A percentile compares a stretch with the other conserved stretches of the same genome.
phyloP scores from a whole-genome alignment of 768 basidiomycete species.

The Boletus reticulatus region DNA sequence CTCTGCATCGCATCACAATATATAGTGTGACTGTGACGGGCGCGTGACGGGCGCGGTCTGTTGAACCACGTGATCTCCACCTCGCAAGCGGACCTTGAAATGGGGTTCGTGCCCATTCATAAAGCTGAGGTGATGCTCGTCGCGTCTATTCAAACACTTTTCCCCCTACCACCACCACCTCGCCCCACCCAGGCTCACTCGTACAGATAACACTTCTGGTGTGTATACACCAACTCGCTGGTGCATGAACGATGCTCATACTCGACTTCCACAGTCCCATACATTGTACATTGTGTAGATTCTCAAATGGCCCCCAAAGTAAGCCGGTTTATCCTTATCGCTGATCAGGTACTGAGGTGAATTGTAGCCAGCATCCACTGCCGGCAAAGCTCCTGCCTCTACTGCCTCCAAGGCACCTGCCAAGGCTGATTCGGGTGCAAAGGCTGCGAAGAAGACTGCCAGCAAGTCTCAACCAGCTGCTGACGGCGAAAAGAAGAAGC shows the following conservation, averaged over 20 bases:
- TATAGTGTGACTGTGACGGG: conserved; percentile 26
- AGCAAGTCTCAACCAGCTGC: conserved; percentile 50
- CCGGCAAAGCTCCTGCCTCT: conserved; percentile 44
- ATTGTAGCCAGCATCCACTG: conserved; percentile 41
- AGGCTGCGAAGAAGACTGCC: conserved; percentile 61
- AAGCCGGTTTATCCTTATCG: conserved; percentile 8
- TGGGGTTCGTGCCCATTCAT: conserved; percentile 31
- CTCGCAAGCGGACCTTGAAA: conserved; percentile 34
- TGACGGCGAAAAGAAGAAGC: conserved; percentile 76
- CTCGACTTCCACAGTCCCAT: conserved; percentile 20
- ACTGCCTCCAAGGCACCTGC: conserved; percentile 61
- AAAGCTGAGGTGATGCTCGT: conserved; percentile 28
- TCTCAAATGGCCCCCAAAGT: conserved; percentile 39
- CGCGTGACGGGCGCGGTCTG: conserved; percentile 37
- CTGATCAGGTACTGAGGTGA: conserved; percentile 8
- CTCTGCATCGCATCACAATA: not conserved
- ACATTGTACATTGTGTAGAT: conserved; percentile 32
- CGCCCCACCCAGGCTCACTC: conserved; percentile 13
- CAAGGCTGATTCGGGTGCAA: conserved; percentile 39
- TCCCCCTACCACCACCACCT: conserved; percentile 31
- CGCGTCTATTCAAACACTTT: conserved; percentile 28
- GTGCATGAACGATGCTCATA: conserved; percentile 14
- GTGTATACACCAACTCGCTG: conserved; percentile 3
- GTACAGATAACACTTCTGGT: conserved; percentile 25
- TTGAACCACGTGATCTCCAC: conserved; percentile 33